Conservation (phyloP, 805 yeast species). For the Hagleromyces aurorensis region DNA sequence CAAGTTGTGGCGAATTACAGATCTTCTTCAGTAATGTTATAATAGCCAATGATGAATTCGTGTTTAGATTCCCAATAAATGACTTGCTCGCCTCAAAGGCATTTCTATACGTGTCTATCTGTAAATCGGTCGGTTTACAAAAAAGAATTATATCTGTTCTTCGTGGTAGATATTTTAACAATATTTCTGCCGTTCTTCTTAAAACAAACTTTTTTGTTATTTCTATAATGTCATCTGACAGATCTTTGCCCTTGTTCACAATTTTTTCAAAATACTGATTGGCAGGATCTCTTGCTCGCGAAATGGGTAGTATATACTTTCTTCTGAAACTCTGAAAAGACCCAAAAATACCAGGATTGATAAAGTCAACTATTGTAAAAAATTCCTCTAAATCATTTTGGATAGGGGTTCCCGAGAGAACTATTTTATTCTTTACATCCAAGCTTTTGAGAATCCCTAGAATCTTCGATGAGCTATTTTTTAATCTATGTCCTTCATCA, state of each 20-base stretch:
- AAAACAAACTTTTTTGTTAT: constrained; percentile 61
- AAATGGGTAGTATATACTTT: constrained; percentile 61
- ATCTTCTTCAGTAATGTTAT: constrained; percentile 72
- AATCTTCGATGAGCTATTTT: constrained; percentile 64
- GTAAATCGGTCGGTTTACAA: constrained; percentile 65
- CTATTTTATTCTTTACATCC: constrained; percentile 46
- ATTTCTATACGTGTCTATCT: constrained; percentile 46
- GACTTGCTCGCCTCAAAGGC: constrained; percentile 32
- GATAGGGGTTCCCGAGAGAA: constrained; percentile 86
- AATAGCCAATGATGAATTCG: constrained; percentile 48
- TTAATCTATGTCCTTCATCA: constrained; percentile 93
- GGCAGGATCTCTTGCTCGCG: constrained; percentile 56
- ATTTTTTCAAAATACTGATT: constrained; percentile 44
- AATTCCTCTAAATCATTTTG: constrained; percentile 88
- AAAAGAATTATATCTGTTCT: constrained; percentile 71
- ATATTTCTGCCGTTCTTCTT: constrained; percentile 58
- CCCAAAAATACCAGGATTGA: constrained; percentile 80
- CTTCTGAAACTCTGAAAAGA: constrained; percentile 49
- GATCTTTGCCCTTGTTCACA: constrained; percentile 49
- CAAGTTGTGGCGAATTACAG: constrained; percentile 71
- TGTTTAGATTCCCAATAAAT: constrained; percentile 24
- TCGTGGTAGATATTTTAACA: constrained; percentile 56
- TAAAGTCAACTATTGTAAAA: constrained; percentile 68
- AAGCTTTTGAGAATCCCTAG: constrained; percentile 53
- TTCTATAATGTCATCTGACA: constrained; percentile 54